These are phyloP conservation scores for Sporothrix euskadiensis DNA, from an alignment of 2,329 filamentous ascomycete genomes.

Conservation along the genomic window DNA sequence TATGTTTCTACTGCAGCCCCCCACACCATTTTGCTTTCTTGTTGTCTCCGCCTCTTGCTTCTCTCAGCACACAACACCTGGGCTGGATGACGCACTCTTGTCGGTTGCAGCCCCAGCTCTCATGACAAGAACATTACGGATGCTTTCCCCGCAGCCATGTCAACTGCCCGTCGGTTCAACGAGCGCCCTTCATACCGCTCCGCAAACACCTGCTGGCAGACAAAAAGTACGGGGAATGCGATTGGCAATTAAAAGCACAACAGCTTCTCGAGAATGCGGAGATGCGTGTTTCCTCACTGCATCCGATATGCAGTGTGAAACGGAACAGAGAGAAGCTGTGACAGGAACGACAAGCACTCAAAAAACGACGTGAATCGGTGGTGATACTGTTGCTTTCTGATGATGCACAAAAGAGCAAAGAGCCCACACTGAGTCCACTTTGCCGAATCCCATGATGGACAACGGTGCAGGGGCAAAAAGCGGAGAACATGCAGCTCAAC, in stretches of 20 bases:
- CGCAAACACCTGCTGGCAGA: not conserved
- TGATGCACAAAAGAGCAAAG: not conserved
- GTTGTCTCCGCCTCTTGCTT: not conserved
- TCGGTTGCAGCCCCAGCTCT: not conserved
- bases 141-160: not conserved
- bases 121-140: not conserved
- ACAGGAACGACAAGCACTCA: not conserved
- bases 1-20: not conserved
- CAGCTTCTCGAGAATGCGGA: not conserved
- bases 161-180: not conserved
- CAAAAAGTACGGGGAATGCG: not conserved
- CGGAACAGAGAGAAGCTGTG: not conserved
- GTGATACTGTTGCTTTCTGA: not conserved
- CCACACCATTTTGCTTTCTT: not conserved
- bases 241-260: not conserved
- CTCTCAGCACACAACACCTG: slow-evolving; percentile 4
- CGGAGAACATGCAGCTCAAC: slow-evolving; percentile 7
- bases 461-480: not conserved
- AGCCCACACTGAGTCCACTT: not conserved
- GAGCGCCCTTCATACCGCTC: not conserved
- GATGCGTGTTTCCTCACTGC: not conserved
- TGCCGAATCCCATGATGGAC: not conserved
- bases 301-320: not conserved
- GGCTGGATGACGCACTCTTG: slow-evolving; percentile 7
- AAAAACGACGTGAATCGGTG: not conserved